phyloP scores from a whole-genome alignment of 1,284 basidiomycete genomes.

The Hemileia vastatrix region DNA sequence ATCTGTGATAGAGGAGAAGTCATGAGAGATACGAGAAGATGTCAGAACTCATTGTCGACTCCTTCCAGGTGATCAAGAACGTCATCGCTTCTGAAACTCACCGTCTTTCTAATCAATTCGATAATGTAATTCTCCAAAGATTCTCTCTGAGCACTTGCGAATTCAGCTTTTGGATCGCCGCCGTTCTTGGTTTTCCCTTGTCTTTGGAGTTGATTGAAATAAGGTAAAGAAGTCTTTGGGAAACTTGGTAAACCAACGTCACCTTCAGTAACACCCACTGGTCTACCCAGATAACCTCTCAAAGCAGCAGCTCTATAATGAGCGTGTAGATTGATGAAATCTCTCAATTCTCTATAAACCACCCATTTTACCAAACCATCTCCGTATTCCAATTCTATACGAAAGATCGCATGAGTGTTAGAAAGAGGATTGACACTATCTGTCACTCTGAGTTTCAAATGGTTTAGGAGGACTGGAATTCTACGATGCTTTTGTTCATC shows the following conservation, averaged over 20 bases:
- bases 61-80: conserved; percentile 33
- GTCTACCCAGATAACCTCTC: conserved; percentile 42
- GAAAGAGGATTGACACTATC: conserved; percentile 73
- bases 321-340: conserved; percentile 64
- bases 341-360: conserved; percentile 42
- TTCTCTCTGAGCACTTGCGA: conserved; percentile 68
- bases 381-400: conserved; percentile 87
- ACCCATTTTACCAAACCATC: conserved; percentile 86
- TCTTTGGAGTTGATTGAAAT: conserved; percentile 35
- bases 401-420: conserved; percentile 67
- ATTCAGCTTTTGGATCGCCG: conserved; percentile 42
- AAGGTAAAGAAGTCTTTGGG: conserved; percentile 56
- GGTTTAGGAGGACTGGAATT: conserved; percentile 75
- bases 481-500: conserved; percentile 80
- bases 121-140: conserved; percentile 83
- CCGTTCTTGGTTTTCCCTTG: conserved; percentile 22
- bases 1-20: conserved; percentile 63
- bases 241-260: conserved; percentile 80
- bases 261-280: no score
- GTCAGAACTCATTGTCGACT: no score
- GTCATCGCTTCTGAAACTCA: no score
- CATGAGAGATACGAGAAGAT: not conserved
- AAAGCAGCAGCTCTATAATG: conserved; percentile 81
- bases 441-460: conserved; percentile 68
- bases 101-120: conserved; percentile 74